Evolutionary conservation across 2,329 filamentous ascomycete genomes (phyloP).

Genomic region (Achaetomium macrosporum): DNA sequence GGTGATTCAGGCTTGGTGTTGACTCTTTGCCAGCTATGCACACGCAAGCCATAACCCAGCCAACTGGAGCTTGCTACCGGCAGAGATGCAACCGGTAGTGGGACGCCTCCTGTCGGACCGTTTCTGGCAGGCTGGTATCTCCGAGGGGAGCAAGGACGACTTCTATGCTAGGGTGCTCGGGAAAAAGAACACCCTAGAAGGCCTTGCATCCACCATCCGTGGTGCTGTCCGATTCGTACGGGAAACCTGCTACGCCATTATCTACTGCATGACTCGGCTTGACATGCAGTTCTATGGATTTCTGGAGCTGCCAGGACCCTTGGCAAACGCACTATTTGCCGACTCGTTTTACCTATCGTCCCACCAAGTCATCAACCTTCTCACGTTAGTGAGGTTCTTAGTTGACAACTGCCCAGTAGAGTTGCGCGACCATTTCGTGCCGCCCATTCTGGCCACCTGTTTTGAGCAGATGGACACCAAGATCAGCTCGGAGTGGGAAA

Average conservation of each 20-base stretch:
- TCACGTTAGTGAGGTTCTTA: conserved; percentile 81
- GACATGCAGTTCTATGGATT: conserved; percentile 90
- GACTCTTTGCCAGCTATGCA: conserved; percentile 56
- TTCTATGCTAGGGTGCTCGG: conserved; percentile 90
- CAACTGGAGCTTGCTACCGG: conserved; percentile 73
- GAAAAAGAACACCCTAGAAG: conserved; percentile 84
- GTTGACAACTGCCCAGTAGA: conserved; percentile 87
- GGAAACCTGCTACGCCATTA: conserved; percentile 88
- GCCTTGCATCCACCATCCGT: conserved; percentile 86
- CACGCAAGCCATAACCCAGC: conserved; percentile 84
- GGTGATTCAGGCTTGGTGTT: not conserved
- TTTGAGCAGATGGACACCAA: conserved; percentile 85
- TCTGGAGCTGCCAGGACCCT: conserved; percentile 69
- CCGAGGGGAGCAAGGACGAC: conserved; percentile 89
- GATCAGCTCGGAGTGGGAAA: conserved; percentile 80
- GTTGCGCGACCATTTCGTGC: conserved; percentile 72
- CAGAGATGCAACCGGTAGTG: conserved; percentile 71
- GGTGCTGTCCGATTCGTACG: conserved; percentile 84
- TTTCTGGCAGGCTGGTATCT: conserved; percentile 98
- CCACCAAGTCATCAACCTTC: conserved; percentile 88
- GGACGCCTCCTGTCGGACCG: conserved; percentile 82
- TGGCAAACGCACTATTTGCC: conserved; percentile 78
- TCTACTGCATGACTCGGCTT: conserved; percentile 87
- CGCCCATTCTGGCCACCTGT: conserved; percentile 72
- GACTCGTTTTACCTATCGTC: conserved; percentile 79